Base-by-base conservation (phyloP, 176 grass and related monocot species). In the Melocanna baccifera region DNA sequence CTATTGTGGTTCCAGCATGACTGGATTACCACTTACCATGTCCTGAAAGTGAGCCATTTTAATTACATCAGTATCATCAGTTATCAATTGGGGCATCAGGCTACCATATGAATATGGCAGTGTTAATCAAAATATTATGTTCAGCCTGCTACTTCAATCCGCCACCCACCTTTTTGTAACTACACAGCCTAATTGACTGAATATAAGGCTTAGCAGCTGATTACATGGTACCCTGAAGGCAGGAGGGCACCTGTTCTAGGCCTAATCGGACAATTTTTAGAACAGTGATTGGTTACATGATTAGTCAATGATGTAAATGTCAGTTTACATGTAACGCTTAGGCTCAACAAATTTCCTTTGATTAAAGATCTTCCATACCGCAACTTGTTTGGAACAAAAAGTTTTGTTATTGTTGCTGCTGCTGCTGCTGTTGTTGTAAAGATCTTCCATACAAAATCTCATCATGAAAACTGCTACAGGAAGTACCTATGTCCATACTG, bases 101-200 rank as follows among this genome's bases (percentile, higher is more conserved):
- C 32, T 78, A 55, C n/a, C 25, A 8, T 23, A 15, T 15, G 14
- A 26, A 88, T 58, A 67, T 73, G 25, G 13, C 25, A 64, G 66
- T 53, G 15, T 28, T 66, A 73, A 58, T 58, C 47, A 79, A 73
- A 74, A 73, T 29, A n/a, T 73, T 78, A 37, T 47, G 34, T 55
- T 9, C 46, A 75, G 18, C 25, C 18, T 72, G 46, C 14, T 45
- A 67, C 37, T 58, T 71, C 53, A 77, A 30, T 40, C 30, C 36
- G 53, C 22, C 52, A 42, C 32, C 34, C 19, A 64, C 26, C 11
- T 55, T 75, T 64, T 41, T 78, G 65, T 42, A 23, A 77, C 62
- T 53, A 69, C 62, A 75, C 25, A 40, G 36, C 11, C 52, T 63
- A 76, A 69, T 20, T 48, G 48, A 29, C 7, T 77, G 32, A 76